Base-by-base conservation (phyloP, 2,329 filamentous ascomycete species). In the Epichloe scottii region DNA sequence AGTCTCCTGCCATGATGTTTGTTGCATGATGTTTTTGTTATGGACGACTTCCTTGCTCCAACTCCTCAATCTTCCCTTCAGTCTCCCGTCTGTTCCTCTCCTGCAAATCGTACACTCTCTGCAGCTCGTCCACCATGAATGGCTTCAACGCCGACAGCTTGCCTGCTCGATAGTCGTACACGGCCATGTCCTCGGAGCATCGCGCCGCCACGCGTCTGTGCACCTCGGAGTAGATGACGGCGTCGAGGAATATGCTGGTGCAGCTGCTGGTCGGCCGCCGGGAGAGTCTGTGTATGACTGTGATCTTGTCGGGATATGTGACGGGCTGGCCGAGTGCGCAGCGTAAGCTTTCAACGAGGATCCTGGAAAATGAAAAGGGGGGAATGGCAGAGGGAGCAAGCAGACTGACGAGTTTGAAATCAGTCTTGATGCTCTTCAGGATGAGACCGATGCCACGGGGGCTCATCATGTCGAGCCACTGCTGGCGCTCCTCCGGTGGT, bases 341-440 rank as follows among this genome's bases (percentile, higher is more conserved):
- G 26, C 3, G 26, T 30, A 30, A 30, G 26, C 26, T 30, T 30
- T 10, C 26, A 8, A 30, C 26, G 26, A 30, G 26, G 26, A 8
- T 30, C 26, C 26, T 30, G 26, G 26, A 30, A 30, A 30, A n/a
- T n/a, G n/a, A 7, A 10, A 30, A 19, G 19, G 26, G 26, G 26
- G 26, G 26, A 3, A 17, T 15, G 21, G 23, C 30, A 35, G 5
- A 3, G 34, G 5, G 15, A n/a, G 26, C n/a, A 37, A 46, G 8
- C 33, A 21, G 4, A 74, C 84, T 56, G 63, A 93, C 88, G 69
- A 94, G 89, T 70, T 95, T 95, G 68, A 85, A 95, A 57, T 94
- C 84, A 0, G 86, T 83, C 59, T 78, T 85, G 57, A 95, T 89
- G 58, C 82, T 88, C 59, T 81, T 78, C 61, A 95, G 68, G 53